Percentiles rank a stretch among this genome's conserved stretches.
phyloP scores from a whole-genome alignment of 192 early-diverging fungal genomes.

The Linnemannia hyalina region DNA sequence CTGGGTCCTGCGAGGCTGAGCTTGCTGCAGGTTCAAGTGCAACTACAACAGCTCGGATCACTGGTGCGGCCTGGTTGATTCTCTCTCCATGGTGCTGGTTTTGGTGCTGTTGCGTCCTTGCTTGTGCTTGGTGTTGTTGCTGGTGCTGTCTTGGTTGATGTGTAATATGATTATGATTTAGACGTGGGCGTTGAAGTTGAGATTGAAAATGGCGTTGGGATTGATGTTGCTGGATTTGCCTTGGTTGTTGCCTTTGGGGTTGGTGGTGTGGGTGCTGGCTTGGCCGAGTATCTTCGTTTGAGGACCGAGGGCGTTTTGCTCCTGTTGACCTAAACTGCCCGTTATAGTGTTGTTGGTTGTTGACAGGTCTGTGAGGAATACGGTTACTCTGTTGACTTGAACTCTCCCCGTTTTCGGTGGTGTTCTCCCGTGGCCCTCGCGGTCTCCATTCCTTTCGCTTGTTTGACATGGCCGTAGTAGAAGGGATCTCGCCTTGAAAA shows the following conservation, averaged over 20 bases:
- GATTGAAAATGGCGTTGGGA: not conserved
- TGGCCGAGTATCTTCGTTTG: not conserved
- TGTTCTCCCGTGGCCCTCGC: not conserved
- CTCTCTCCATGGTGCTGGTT: not conserved
- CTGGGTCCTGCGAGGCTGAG: not conserved
- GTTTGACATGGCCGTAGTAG: not conserved
- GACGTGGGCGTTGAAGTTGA: not conserved
- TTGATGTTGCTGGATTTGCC: not conserved
- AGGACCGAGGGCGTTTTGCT: not conserved
- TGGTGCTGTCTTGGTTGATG: not conserved
- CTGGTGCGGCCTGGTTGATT: not conserved
- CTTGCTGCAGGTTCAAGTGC: not conserved
- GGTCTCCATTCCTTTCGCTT: constrained; percentile 6
- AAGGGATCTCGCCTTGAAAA: not conserved
- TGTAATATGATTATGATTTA: not conserved
- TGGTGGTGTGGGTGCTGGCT: not conserved
- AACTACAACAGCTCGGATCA: not conserved
- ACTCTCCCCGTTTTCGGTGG: not conserved
- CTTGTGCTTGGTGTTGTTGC: not conserved
- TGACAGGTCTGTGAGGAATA: not conserved
- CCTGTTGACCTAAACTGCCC: not conserved
- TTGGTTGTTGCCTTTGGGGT: not conserved
- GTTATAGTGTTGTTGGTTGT: not conserved
- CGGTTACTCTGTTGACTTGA: not conserved
- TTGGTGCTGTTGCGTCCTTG: not conserved